Percentiles rank a stretch among this genome's conserved stretches.
Evolutionary conservation across 257 asterid species (phyloP).

Genomic region (Euphrasia confusa): DNA sequence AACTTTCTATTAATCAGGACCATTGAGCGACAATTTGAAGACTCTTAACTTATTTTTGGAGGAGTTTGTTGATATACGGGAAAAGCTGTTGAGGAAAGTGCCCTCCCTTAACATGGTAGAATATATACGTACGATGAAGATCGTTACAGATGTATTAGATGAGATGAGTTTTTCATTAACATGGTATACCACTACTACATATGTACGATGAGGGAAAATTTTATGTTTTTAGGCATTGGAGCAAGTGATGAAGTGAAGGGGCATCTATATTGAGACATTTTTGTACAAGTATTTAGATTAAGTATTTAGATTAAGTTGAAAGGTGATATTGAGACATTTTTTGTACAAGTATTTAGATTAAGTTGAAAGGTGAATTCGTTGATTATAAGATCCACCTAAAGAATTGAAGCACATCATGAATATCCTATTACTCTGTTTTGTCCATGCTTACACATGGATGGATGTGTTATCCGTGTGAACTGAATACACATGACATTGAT

Average conservation of each 20-base stretch:
- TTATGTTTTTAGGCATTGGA: too few species aligned
- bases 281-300: background rate
- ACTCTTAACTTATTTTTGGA: constrained; percentile 5
- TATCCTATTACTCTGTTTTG: too few species aligned
- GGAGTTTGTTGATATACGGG: constrained; percentile 18
- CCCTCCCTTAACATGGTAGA: constrained; percentile 6
- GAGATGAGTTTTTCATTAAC: background rate
- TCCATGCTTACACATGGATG: too few species aligned
- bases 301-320: background rate
- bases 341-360: background rate
- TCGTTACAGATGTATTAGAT: constrained; percentile 12
- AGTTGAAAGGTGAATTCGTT: background rate
- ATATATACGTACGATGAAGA: constrained; percentile 17
- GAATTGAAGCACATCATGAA: too few species aligned
- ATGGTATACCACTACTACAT: too few species aligned
- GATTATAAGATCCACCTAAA: background rate
- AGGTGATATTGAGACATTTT: background rate
- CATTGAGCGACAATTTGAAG: constrained; percentile 18
- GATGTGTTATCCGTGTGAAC: too few species aligned
- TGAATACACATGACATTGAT: too few species aligned
- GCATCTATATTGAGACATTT: background rate
- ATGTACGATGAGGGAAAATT: too few species aligned
- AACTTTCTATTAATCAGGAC: constrained; percentile 16
- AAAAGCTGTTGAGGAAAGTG: constrained; percentile 12
- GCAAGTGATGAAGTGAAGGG: too few species aligned